A percentile compares a stretch with the other conserved stretches of the same genome.
Evolutionary conservation across 805 yeast species (phyloP).

Genomic region (Allodekkera sacchari): DNA sequence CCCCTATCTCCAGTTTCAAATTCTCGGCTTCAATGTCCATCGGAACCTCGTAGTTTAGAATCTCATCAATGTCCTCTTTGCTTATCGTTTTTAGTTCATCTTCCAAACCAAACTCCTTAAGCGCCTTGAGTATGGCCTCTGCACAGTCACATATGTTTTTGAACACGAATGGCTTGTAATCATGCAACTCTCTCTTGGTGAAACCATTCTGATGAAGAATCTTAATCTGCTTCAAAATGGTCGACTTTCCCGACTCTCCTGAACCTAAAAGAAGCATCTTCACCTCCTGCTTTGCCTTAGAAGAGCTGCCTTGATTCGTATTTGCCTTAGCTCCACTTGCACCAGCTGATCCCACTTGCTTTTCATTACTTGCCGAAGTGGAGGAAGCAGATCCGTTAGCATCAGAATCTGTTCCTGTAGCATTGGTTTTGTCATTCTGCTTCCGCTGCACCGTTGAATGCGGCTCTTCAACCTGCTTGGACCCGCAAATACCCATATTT

Average conservation of each 20-base stretch:
- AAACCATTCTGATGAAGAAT: constrained; percentile 69
- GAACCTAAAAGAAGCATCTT: constrained; percentile 79
- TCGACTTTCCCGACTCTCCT: constrained; percentile 81
- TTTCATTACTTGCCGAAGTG: neutral
- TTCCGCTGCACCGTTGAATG: neutral
- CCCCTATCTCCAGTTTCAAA: constrained; percentile 36
- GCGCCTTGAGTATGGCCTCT: constrained; percentile 59
- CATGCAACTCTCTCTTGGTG: constrained; percentile 58
- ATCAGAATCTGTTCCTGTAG: neutral
- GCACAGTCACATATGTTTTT: constrained; percentile 73
- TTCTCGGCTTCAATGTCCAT: constrained; percentile 42
- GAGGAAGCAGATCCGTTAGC: neutral
- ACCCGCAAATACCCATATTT: constrained; percentile 18
- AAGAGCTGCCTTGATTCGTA: constrained; percentile 1
- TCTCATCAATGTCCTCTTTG: constrained; percentile 32
- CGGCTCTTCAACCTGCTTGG: constrained; percentile 1
- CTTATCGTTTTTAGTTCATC: constrained; percentile 24
- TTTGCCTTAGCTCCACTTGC: neutral
- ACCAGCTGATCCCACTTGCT: neutral
- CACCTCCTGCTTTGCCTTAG: constrained; percentile 37
- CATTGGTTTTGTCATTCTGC: neutral
- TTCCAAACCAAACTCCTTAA: constrained; percentile 40
- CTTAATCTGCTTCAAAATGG: constrained; percentile 76
- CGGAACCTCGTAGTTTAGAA: constrained; percentile 39
- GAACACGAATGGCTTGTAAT: constrained; percentile 72